Conservation (phyloP, 805 yeast genomes). For the Clavispora phyllophila region DNA sequence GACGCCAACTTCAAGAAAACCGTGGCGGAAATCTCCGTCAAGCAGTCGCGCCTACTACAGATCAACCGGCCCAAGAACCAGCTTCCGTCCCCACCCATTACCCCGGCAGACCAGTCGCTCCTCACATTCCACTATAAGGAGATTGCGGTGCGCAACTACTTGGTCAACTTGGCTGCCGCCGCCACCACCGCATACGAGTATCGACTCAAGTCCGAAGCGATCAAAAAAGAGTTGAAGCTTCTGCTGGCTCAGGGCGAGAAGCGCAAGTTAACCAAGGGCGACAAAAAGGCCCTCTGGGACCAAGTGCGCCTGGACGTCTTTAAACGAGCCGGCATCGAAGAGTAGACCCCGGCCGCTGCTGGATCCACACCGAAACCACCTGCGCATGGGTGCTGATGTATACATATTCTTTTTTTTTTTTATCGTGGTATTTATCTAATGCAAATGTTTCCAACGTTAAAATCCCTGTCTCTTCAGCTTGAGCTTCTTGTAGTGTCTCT, state of each 20-base stretch:
- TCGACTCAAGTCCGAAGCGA: slow-evolving; percentile 32
- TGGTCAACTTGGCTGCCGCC: slow-evolving; percentile 51
- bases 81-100: slow-evolving; percentile 22
- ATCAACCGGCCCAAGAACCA: slow-evolving; percentile 23
- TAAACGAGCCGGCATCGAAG: slow-evolving; percentile 41
- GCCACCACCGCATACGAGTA: slow-evolving; percentile 51
- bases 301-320: slow-evolving; percentile 48
- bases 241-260: slow-evolving; percentile 16
- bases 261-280: slow-evolving; percentile 33
- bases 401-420: not conserved
- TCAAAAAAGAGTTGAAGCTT: slow-evolving; percentile 24
- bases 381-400: not conserved
- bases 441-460: slow-evolving; percentile 12
- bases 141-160: slow-evolving; percentile 45
- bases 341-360: too few species aligned
- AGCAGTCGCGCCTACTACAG: slow-evolving; percentile 41
- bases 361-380: too few species aligned
- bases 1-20: slow-evolving; percentile 40
- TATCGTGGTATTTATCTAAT: slow-evolving; percentile 2
- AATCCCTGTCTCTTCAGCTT: slow-evolving; percentile 55
- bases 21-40: slow-evolving; percentile 47
- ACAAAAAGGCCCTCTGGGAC: slow-evolving; percentile 45
- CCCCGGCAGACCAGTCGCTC: slow-evolving; percentile 25
- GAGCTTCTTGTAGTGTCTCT: slow-evolving; percentile 58
- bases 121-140: slow-evolving; percentile 36